A percentile compares a stretch with the other conserved stretches of the same genome.
These are phyloP conservation scores for Colletotrichum costaricense DNA, from an alignment of 2,329 filamentous ascomycete species.

Conservation along the genomic window DNA sequence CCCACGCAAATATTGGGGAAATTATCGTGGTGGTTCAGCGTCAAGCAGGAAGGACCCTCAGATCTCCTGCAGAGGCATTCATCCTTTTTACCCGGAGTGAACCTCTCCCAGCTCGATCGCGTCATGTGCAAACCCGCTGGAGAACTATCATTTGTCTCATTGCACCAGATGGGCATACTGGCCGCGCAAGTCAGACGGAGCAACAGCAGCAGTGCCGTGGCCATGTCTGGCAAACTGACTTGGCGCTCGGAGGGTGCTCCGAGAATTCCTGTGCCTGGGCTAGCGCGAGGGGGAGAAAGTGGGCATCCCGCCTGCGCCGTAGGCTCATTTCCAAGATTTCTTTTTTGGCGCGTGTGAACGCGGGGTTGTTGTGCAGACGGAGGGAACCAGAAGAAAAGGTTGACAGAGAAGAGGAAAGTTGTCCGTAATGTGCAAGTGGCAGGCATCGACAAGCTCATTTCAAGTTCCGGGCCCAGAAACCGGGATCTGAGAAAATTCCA, in stretches of 20 bases:
- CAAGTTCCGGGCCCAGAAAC: neutral
- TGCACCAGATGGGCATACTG: neutral
- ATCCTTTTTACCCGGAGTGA: slow-evolving; percentile 25
- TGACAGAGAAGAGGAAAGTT: neutral
- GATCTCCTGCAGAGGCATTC: neutral
- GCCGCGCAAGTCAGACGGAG: neutral
- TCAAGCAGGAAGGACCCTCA: neutral
- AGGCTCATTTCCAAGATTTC: neutral
- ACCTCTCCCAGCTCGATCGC: neutral
- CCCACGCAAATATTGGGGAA: neutral
- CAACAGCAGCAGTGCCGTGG: neutral
- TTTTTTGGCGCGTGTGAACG: neutral
- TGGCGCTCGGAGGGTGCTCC: slow-evolving; percentile 27
- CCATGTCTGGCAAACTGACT: slow-evolving; percentile 10
- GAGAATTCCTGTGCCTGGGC: slow-evolving; percentile 29
- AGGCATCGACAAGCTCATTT: neutral
- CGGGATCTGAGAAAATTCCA: slow-evolving; percentile 10
- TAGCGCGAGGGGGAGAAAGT: slow-evolving; percentile 12
- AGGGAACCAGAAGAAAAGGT: neutral
- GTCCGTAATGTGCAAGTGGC: neutral
- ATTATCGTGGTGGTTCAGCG: neutral
- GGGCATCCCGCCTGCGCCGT: neutral
- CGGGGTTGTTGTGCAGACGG: neutral
- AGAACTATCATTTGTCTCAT: neutral
- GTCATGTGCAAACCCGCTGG: too few relatives aligned